These are phyloP conservation scores for Malassezia globosa DNA, from an alignment of 1,284 basidiomycete genomes.

Conservation along the genomic window DNA sequence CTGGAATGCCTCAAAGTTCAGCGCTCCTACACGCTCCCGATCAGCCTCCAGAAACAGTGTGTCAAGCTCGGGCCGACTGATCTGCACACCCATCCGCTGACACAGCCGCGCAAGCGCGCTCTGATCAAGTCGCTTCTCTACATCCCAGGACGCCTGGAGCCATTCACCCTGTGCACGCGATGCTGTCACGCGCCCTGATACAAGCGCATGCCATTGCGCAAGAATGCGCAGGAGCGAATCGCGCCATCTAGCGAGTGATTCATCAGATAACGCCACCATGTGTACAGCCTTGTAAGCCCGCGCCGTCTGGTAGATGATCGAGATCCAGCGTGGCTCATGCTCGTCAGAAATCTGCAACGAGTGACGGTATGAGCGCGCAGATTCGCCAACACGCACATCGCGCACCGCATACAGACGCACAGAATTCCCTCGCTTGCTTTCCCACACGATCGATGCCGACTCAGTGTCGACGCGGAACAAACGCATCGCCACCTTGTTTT, in stretches of 20 bases:
- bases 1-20: conserved; percentile 75
- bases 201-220: conserved; percentile 29
- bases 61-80: conserved; percentile 56
- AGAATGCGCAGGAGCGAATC: conserved; percentile 50
- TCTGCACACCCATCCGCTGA: conserved; percentile 61
- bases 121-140: conserved; percentile 52
- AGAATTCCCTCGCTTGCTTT: conserved; percentile 59
- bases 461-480: conserved; percentile 66
- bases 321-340: conserved; percentile 57
- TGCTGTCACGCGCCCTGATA: conserved; percentile 26
- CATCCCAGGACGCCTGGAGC: conserved; percentile 55
- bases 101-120: conserved; percentile 68
- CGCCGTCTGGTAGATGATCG: conserved; percentile 64
- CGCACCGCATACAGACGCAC: conserved; percentile 83
- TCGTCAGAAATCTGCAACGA: conserved; percentile 55
- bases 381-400: conserved; percentile 69
- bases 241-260: conserved; percentile 56
- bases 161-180: conserved; percentile 58
- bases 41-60: conserved; percentile 69
- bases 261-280: conserved; percentile 64
- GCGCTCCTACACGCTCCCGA: conserved; percentile 55
- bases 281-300: conserved; percentile 83
- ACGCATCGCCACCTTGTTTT: conserved; percentile 66
- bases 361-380: conserved; percentile 66
- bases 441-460: conserved; percentile 69